A percentile compares a stretch with the other conserved stretches of the same genome.
Evolutionary conservation across 2,329 filamentous ascomycete species (phyloP).

Genomic region (Cladosporium oxysporum): DNA sequence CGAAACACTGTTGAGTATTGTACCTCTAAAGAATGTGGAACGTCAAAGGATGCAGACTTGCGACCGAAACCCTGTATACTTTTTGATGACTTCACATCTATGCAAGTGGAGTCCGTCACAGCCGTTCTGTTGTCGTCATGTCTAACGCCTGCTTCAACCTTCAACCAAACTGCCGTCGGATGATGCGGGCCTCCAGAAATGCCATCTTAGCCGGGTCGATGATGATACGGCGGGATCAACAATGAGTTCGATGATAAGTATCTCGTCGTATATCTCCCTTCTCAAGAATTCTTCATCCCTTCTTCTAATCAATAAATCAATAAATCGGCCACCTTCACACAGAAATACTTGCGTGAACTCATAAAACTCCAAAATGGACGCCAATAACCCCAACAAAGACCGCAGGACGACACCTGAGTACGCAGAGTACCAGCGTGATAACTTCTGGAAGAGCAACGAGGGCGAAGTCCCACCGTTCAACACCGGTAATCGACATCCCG

Average conservation of each 20-base stretch:
- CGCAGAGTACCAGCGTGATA: constrained; percentile 56
- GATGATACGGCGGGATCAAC: background rate
- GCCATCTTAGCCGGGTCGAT: background rate
- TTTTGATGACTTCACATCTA: constrained; percentile 6
- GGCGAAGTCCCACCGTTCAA: constrained; percentile 55
- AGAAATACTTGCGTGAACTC: background rate
- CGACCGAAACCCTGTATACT: background rate
- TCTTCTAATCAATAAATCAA: too few species aligned
- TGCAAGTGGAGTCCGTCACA: background rate
- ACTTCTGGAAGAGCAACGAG: constrained; percentile 57
- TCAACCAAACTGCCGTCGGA: background rate
- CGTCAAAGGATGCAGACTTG: background rate
- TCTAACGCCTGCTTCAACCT: background rate
- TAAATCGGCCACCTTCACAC: background rate
- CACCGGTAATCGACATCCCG: constrained; percentile 42
- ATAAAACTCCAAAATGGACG: constrained; percentile 42
- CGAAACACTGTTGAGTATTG: too few species aligned
- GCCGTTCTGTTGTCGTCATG: constrained; percentile 1
- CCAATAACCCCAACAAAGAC: constrained; percentile 54
- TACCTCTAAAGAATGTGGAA: background rate
- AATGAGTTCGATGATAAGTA: background rate
- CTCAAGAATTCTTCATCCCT: background rate
- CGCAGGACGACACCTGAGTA: constrained; percentile 55
- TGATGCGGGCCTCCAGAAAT: background rate
- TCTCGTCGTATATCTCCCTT: background rate